These are phyloP conservation scores for Pythium biforme DNA, from an alignment of 352 stramenopile species.

Conservation along the genomic window DNA sequence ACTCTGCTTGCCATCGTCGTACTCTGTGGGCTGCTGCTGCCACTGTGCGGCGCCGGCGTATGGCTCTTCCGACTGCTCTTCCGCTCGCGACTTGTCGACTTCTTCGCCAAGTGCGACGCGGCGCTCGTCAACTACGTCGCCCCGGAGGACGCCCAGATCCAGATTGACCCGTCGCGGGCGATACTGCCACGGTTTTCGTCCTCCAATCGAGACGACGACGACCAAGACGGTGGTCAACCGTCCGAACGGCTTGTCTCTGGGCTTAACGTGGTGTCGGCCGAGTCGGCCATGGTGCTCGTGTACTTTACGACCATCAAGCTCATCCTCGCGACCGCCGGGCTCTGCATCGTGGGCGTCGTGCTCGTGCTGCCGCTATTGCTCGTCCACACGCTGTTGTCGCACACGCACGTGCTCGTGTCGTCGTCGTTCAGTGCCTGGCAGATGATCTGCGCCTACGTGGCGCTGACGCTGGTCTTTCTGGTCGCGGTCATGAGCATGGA, in stretches of 20 bases:
- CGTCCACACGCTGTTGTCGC: not conserved
- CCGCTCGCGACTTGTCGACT: constrained; percentile 14
- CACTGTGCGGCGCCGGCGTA: constrained; percentile 25
- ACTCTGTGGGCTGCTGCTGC: constrained; percentile 17
- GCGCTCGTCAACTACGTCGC: constrained; percentile 25
- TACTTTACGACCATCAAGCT: constrained; percentile 32
- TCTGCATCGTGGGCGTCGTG: constrained; percentile 4
- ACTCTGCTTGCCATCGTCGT: constrained; percentile 5
- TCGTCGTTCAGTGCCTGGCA: not conserved
- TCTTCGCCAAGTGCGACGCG: constrained; percentile 21
- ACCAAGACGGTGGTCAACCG: constrained; percentile 3
- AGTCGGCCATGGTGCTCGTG: constrained; percentile 21
- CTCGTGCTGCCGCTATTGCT: constrained; percentile 11
- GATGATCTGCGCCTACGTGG: constrained; percentile 3
- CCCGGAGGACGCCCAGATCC: constrained; percentile 10
- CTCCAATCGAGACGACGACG: not conserved
- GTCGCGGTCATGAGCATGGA: constrained; percentile 21
- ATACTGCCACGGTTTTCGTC: constrained; percentile 1
- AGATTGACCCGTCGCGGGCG: not conserved
- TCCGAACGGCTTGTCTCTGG: constrained; percentile 13
- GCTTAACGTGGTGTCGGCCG: constrained; percentile 8
- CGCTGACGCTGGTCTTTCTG: constrained; percentile 15
- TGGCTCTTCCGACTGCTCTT: constrained; percentile 27
- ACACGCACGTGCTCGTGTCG: not conserved
- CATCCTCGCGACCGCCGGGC: constrained; percentile 9